Base-by-base conservation (phyloP, 2,329 filamentous ascomycete species). In the Penicillium sp. region DNA sequence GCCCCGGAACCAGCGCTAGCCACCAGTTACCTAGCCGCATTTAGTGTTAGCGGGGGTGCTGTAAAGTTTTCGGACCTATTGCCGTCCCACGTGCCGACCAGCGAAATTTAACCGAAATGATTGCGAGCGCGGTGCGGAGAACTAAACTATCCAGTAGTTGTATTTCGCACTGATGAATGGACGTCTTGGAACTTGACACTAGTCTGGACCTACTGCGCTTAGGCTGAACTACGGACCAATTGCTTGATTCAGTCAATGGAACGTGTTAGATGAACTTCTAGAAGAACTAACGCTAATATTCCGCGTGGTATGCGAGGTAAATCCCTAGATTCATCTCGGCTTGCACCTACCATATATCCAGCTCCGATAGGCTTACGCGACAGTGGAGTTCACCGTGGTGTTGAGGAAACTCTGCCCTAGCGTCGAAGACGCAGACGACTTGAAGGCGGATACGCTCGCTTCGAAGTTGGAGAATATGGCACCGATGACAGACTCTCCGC, bases 381-480 rank as follows among this genome's bases (percentile, higher is more conserved):
- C 38, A 10, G 62, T 65, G 11, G 60, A 43, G 45, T 62, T 62
- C 28, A 60, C 43, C 8, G 62, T 53, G 10, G 48, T 61, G 39
- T 59, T 52, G 38, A 64, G 34, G 41, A 63, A 63, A 37, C 57
- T 59, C 6, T 54, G 43, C 7, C 64, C 63, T 35, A 66, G 39
- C 25, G 61, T 65, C n/a, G 47, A 39, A 47, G 55, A 34, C 28
- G 58, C 58, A 20, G 63, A 58, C 25, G 48, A 57, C 39, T 62
- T 60, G 31, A 65, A 38, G 6, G 62, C 54, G 8, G 45, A 49
- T 12, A 64, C 63, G 2, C 54, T 56, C 25, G 35, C 54, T 45
- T 62, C 54, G 10, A 67, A 63, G 41, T 66, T 53, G 12, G 60
- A 45, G 35, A 68, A 68, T 28, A 66, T 62, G 14, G 47, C 48